Conservation (phyloP, 371 early-diverging fungal species). For the Vairimorpha ceranae region DNA sequence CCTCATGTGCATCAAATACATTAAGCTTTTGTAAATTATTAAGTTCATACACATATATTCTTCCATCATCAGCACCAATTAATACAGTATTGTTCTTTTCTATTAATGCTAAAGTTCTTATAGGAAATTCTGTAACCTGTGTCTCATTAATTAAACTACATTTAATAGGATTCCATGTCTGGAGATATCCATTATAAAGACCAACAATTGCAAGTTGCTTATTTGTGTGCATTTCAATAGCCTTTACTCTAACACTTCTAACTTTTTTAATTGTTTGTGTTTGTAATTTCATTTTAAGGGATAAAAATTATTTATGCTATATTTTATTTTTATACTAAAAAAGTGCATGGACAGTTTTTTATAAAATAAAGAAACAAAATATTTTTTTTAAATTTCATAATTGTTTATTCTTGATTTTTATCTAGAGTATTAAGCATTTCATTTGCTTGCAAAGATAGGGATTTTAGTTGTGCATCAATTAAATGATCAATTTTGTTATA, state of each 20-base stretch:
- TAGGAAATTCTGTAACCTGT: constrained; percentile 51
- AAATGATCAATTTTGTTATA: not conserved
- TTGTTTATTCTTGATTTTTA: not conserved
- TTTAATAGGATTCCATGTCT: constrained; percentile 49
- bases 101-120: constrained; percentile 48
- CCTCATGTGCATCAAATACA: constrained; percentile 54
- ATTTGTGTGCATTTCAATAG: constrained; percentile 44
- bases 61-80: constrained; percentile 59
- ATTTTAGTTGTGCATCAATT: not conserved
- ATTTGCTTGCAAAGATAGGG: not conserved
- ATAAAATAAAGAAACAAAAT: not conserved
- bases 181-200: constrained; percentile 55
- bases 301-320: not conserved
- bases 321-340: not conserved
- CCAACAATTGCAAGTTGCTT: constrained; percentile 47
- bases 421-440: not conserved
- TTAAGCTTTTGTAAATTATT: constrained; percentile 47
- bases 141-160: constrained; percentile 32
- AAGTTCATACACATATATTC: constrained; percentile 40
- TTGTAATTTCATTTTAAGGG: constrained; percentile 31
- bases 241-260: constrained; percentile 51
- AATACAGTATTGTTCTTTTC: constrained; percentile 43
- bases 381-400: not conserved
- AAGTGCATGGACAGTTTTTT: not conserved
- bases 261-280: constrained; percentile 26